Evolutionary conservation across 306 rosid species (phyloP), one percentile per base, ranked within the genome.

Genomic region (Prunus mongolica): DNA sequence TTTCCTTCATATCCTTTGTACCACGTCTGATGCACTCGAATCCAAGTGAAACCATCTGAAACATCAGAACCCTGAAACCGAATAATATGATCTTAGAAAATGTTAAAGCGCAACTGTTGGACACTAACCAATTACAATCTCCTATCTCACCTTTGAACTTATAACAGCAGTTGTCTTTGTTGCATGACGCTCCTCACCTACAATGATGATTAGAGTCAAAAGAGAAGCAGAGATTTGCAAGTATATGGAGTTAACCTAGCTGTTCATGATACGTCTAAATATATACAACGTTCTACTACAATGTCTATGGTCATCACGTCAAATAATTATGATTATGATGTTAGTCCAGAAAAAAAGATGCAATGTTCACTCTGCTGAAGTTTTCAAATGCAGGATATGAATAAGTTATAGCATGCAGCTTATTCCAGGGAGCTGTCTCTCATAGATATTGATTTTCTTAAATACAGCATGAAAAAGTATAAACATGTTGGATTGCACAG

Each of bases 21-120:
- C 87, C 86, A 80, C 3, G 96, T 89, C 81, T 89, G 88, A 56
- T 93, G 98, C 69, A 81, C 79, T 65, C 89, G 96, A 67, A 87
- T 30, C 92, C 84, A 89, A 14, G 70, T 86, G 73, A 73, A 85
- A 77, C 84, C 87, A 49, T 78, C 76, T 12, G 89, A 55, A 18
- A 60, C 61, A 45, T 20, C 77, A 12, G 61, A 32, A 72, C 82
- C 96, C 98, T 91, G 89, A 85, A 80, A 83, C 28, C 69, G 78
- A 73, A 67, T 52, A 61, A 68, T 64, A 32, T 45, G 12, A 77
- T 55, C 61, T 65, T 47, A 77, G 79, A 46, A 81, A 69, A 45
- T 67, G 67, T 19, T 20, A 10, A 20, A 58, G 65, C 34, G 3
- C 7, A 55, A 76, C 65, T 13, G 18, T 13, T 12, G 10, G 34